Conservation (phyloP, 176 grass and related monocot species). For the Otatea glauca region DNA sequence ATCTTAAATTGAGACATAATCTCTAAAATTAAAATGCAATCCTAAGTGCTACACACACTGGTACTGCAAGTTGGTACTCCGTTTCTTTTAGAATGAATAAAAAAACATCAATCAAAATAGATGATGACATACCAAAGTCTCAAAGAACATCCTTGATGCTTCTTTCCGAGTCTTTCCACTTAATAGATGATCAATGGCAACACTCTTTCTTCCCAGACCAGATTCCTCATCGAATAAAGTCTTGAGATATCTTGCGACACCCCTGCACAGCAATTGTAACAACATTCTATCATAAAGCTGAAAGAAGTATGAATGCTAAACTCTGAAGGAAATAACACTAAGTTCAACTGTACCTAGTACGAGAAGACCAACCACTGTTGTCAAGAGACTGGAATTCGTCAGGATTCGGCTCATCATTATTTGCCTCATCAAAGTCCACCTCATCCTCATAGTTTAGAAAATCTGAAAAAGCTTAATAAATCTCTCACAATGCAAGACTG, state of each 20-base stretch:
- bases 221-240: conserved; percentile 82
- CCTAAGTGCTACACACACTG: not conserved
- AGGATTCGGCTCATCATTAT: conserved; percentile 63
- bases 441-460: conserved; percentile 94
- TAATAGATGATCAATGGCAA: conserved; percentile 77
- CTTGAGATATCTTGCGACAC: conserved; percentile 89
- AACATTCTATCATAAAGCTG: conserved; percentile 14
- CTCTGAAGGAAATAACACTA: not conserved
- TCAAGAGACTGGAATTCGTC: conserved; percentile 81
- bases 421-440: conserved; percentile 63
- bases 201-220: conserved; percentile 73
- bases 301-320: not conserved
- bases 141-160: conserved; percentile 99
- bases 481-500: not conserved
- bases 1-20: not conserved
- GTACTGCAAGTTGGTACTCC: not conserved
- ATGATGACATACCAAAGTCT: conserved; percentile 79
- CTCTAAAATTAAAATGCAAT: not conserved
- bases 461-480: conserved; percentile 53
- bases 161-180: conserved; percentile 83
- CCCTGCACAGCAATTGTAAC: conserved; percentile 53
- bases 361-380: conserved; percentile 95
- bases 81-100: not conserved
- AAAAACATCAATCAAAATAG: not conserved
- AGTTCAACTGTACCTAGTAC: conserved; percentile 63